These are phyloP conservation scores for Linnemannia schmuckeri DNA, from an alignment of 192 early-diverging fungal species.

Conservation along the genomic window DNA sequence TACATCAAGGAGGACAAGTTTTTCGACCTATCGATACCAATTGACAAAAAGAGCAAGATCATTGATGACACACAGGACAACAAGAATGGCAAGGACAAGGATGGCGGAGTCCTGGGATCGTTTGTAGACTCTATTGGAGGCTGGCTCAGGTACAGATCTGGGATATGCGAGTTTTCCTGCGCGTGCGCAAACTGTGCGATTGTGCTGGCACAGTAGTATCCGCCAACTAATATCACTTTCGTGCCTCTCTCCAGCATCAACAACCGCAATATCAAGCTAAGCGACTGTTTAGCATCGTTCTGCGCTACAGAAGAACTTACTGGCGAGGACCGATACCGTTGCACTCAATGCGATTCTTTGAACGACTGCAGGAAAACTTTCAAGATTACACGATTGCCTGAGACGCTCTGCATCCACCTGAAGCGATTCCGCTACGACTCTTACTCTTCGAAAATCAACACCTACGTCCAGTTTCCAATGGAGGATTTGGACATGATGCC, in stretches of 20 bases:
- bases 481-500: constrained; percentile 60
- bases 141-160: constrained; percentile 38
- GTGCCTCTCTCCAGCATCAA: constrained; percentile 21
- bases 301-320: constrained; percentile 58
- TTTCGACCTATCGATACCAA: constrained; percentile 57
- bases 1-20: constrained; percentile 61
- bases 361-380: constrained; percentile 57
- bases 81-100: constrained; percentile 34
- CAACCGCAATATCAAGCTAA: constrained; percentile 44
- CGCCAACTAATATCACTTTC: no score
- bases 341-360: constrained; percentile 52
- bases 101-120: constrained; percentile 29
- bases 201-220: no score
- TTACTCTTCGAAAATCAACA: constrained; percentile 60
- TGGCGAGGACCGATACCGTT: constrained; percentile 54
- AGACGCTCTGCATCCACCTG: constrained; percentile 58
- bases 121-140: constrained; percentile 49
- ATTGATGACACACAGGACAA: constrained; percentile 36
- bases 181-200: no score
- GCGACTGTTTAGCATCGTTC: constrained; percentile 58
- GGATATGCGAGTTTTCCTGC: background rate
- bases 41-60: constrained; percentile 58
- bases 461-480: constrained; percentile 60
- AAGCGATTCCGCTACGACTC: constrained; percentile 57
- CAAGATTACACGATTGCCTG: constrained; percentile 50